Base-by-base conservation (phyloP, 345 rosid genomes). In the Turnera subulata region DNA sequence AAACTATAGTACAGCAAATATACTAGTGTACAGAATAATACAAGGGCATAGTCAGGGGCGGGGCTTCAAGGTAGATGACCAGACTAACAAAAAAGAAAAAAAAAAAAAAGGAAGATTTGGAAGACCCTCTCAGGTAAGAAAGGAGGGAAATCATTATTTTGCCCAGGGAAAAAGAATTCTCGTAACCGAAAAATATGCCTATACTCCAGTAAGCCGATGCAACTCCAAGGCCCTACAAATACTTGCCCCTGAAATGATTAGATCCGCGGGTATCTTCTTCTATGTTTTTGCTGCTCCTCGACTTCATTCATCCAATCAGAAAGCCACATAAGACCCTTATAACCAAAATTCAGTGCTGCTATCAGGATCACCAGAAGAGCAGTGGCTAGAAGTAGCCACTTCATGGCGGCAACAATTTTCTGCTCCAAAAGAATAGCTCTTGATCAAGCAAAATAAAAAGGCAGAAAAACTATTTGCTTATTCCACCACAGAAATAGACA, bases 271-370 rank as follows among this genome's bases (percentile, higher is more conserved):
- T 32, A 33, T 25, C 33, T 56, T 49, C 18, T 50, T 29, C 22
- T 55, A 22, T 63, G 78, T 73, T 83, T 76, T 66, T 81, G 87
- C 26, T n/a, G 40, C 39, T 56, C 82, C 48, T 86, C 98, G 7
- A 82, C 56, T 76, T 80, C 89, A 63, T 88, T 84, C 96, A 92
- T 92, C 95, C 95, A 89, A 68, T 86, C 86, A 0, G 82, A 75
- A 19, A 92, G 93, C 79, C 74, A 62, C 63, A 92, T 45, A 19
- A 92, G 80, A 48, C 88, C 95, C 61, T 86, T 84, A 74, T 86
- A 84, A n/a, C 96, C 93, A 29, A 71, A 86, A 77, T 76, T 85
- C 6, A 72, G 43, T n/a, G 57, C 73, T 29, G 78, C 78, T 4
- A 68, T 26, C 40, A 80, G 21, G 51, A 73, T 71, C 57, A 56